Evolutionary conservation across 1,284 basidiomycete genomes (phyloP).

Genomic region (Puccinia sorghi): DNA sequence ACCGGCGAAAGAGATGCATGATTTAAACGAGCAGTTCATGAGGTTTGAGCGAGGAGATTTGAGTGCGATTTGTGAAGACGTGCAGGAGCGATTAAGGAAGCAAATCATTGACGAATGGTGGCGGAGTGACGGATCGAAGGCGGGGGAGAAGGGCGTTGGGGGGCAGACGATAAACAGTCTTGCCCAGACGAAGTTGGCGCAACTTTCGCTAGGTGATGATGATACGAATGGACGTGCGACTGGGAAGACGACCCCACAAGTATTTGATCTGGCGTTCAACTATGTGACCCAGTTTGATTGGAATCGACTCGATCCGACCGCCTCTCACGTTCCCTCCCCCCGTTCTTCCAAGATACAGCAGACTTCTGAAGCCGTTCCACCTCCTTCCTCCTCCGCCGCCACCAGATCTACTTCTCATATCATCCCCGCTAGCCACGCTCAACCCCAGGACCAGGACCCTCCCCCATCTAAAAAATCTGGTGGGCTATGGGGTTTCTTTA

Average conservation of each 20-base stretch:
- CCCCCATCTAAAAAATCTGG: constrained; percentile 5
- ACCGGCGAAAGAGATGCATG: not conserved
- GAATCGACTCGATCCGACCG: not conserved
- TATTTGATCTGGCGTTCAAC: constrained; percentile 35
- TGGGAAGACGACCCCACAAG: not conserved
- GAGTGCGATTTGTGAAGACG: not conserved
- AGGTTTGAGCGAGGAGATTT: constrained; percentile 12
- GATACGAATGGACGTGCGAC: not conserved
- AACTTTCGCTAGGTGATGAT: not conserved
- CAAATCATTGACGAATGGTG: constrained; percentile 9
- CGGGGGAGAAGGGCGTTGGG: not conserved
- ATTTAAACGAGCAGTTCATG: constrained; percentile 8
- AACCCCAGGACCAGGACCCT: not conserved
- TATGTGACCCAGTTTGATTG: constrained; percentile 27
- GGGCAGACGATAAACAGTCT: not conserved
- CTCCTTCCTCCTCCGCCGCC: not conserved
- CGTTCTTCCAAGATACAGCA: not conserved
- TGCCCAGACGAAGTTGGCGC: not conserved
- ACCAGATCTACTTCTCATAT: not conserved
- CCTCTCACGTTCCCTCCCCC: not conserved
- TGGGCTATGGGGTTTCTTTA: constrained; percentile 25
- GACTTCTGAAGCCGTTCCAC: not conserved
- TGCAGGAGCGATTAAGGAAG: not conserved
- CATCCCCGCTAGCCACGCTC: not conserved
- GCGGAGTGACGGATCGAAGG: not conserved